A percentile compares a stretch with the other conserved stretches of the same genome.
These are phyloP conservation scores for Avena eriantha DNA, from an alignment of 176 grass and related monocot species.

Conservation along the genomic window DNA sequence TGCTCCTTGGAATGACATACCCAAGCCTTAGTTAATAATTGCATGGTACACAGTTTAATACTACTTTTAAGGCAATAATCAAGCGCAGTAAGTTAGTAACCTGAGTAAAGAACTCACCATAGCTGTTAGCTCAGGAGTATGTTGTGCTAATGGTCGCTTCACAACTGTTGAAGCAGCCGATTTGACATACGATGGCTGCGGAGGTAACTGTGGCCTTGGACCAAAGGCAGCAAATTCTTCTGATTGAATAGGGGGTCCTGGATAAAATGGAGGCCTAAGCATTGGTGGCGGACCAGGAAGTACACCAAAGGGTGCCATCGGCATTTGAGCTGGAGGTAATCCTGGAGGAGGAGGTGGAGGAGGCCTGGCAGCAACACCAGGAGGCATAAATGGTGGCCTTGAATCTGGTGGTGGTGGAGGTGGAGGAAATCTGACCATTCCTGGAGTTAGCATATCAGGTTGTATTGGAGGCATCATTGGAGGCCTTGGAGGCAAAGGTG, in stretches of 20 bases:
- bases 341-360: slow-evolving; percentile 79
- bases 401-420: slow-evolving; percentile 77
- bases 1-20: background rate
- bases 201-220: slow-evolving; percentile 69
- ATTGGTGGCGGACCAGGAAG: slow-evolving; percentile 76
- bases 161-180: slow-evolving; percentile 96
- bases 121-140: slow-evolving; percentile 92
- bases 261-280: slow-evolving; percentile 56
- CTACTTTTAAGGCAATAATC: slow-evolving; percentile 1
- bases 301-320: slow-evolving; percentile 68
- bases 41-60: background rate
- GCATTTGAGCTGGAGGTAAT: slow-evolving; percentile 66
- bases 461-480: slow-evolving; percentile 58
- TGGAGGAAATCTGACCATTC: slow-evolving; percentile 74
- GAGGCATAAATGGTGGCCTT: slow-evolving; percentile 63
- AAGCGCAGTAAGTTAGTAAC: slow-evolving; percentile 28
- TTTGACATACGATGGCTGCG: slow-evolving; percentile 97
- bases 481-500: slow-evolving; percentile 70
- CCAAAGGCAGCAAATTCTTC: slow-evolving; percentile 64
- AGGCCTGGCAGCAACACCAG: slow-evolving; percentile 66
- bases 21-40: background rate
- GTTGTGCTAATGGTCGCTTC: slow-evolving; percentile 95
- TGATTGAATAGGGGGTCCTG: slow-evolving; percentile 55
- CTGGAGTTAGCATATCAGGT: slow-evolving; percentile 74
- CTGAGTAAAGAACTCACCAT: slow-evolving; percentile 65